Base-by-base conservation (phyloP, 1,284 basidiomycete species). In the Tranzscheliella williamsii region DNA sequence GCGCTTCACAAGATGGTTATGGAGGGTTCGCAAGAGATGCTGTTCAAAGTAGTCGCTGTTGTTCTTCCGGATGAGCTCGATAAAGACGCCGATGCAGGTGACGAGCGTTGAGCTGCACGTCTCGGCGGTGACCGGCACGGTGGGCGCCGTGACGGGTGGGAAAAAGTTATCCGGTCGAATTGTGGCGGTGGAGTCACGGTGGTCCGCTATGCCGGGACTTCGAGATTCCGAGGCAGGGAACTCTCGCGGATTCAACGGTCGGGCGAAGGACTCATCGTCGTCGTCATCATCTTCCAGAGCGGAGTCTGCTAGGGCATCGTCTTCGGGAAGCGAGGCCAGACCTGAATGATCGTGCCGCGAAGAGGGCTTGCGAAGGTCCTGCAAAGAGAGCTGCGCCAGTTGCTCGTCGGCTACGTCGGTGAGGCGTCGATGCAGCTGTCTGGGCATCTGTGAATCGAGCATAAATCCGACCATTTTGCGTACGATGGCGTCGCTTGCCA, bases 31-130 rank as follows among this genome's bases (percentile, higher is more conserved):
- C 80, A 96, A 95, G n/a, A 97, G 83, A 78, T 94, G 95, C 13
- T 93, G 94, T 80, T 99, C 95, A 74, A 95, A 94, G 78, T 93
- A 96, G 78, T 99, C 94, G 42, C 92, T 94, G 79, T 98, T 98
- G 80, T 98, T 98, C 78, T 97, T 93, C 45, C 95, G 85, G 67
- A 99, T 97, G 29, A 99, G 84, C 78, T 99, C 95, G 70, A 96
- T 89, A 60, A 97, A 83, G 70, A 98, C 86, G 40, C 88, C 88
- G 65, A 94, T 89, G 21, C 91, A 88, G 55, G 91, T 87, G 24
- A 89, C 84, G 35, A 97, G 85, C 0, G 91, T 91, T 5, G 93
- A 97, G 0, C 87, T 86, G n/a, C 86, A 84, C 1, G 87, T 87
- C 47, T 89, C 87, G 15, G 85, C 80, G 22, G 69, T 63, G 27